A percentile compares a stretch with the other conserved stretches of the same genome.
Conservation (phyloP, 139 green algal species). For the Pleodorina starrii region DNA sequence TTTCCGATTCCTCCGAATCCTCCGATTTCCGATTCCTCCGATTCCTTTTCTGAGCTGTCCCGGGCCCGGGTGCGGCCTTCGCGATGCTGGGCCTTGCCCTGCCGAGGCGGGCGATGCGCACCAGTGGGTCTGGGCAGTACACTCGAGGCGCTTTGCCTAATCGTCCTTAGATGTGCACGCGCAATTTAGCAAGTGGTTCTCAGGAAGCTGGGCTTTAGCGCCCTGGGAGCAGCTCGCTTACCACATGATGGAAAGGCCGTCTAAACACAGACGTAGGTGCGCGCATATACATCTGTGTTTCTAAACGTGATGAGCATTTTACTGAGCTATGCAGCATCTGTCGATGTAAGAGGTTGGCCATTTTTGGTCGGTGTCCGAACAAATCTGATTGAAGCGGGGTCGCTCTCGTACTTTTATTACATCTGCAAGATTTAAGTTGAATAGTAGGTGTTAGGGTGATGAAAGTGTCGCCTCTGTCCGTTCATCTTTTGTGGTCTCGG, state of each 20-base stretch:
- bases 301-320: not conserved
- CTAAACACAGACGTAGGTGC: not conserved
- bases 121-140: not conserved
- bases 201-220: not conserved
- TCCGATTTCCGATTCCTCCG: too few species aligned
- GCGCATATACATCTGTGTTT: not conserved
- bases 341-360: not conserved
- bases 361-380: not conserved
- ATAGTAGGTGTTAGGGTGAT: not conserved
- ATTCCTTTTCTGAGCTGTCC: not conserved
- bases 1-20: too few species aligned
- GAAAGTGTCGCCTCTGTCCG: not conserved
- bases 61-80: not conserved
- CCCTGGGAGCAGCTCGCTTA: not conserved
- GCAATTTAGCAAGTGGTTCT: not conserved
- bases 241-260: not conserved
- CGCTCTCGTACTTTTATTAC: not conserved
- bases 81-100: not conserved
- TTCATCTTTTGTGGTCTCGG: not conserved
- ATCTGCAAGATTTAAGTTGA: not conserved
- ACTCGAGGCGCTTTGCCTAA: not conserved
- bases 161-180: not conserved
- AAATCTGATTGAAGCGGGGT: not conserved
- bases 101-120: not conserved
- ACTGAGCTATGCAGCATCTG: not conserved